Percentiles rank a stretch among this genome's conserved stretches.
Evolutionary conservation across 2,329 filamentous ascomycete genomes (phyloP).

Genomic region (Parastagonospora avenae): DNA sequence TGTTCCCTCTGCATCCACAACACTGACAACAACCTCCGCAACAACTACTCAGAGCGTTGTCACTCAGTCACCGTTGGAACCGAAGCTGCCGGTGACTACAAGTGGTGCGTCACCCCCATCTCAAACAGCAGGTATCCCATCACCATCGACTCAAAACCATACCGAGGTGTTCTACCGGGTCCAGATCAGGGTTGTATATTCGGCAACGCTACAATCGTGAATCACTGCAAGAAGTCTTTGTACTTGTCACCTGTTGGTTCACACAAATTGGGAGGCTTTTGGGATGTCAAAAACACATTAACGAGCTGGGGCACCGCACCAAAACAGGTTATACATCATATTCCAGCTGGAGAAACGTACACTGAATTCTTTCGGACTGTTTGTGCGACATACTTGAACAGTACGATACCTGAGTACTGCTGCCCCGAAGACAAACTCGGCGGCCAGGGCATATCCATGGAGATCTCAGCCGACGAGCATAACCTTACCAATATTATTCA

Average conservation of each 20-base stretch:
- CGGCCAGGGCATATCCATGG: neutral
- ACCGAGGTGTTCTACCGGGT: too few species aligned
- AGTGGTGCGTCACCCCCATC: too few species aligned
- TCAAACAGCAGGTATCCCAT: too few species aligned
- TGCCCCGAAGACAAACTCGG: neutral
- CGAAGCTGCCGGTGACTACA: too few species aligned
- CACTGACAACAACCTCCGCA: too few species aligned
- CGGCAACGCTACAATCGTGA: neutral
- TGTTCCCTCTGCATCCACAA: too few species aligned
- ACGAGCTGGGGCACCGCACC: neutral
- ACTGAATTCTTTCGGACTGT: neutral
- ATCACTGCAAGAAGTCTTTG: neutral
- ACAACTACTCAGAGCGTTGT: too few species aligned
- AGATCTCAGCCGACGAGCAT: neutral
- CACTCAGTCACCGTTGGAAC: too few species aligned
- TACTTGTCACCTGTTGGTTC: neutral
- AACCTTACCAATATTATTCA: slow-evolving; percentile 1
- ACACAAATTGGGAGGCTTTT: neutral
- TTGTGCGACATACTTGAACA: neutral
- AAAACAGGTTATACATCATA: neutral
- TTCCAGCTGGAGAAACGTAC: neutral
- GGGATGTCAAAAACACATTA: neutral
- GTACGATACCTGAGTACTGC: neutral
- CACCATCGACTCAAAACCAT: neutral
- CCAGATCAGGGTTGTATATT: too few species aligned